Evolutionary conservation across 2,329 filamentous ascomycete genomes (phyloP).

Genomic region (Nothomitra cinnamomea): DNA sequence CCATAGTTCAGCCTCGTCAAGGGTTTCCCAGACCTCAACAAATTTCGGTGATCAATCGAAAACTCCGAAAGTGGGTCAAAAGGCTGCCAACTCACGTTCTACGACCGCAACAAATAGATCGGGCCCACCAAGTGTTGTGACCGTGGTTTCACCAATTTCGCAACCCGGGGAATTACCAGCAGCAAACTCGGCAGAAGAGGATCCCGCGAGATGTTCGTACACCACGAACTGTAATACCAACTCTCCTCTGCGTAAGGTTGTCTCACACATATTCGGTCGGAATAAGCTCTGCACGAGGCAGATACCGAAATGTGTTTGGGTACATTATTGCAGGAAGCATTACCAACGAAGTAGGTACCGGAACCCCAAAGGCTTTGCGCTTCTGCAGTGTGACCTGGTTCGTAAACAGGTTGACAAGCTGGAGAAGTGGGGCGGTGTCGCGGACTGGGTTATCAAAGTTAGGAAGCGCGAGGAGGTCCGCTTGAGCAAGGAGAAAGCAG

Average conservation of each 20-base stretch:
- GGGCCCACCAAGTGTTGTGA: background rate
- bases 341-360: constrained; percentile 63
- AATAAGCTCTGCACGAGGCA: constrained; percentile 62
- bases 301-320: constrained; percentile 55
- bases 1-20: background rate
- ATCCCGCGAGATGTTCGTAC: constrained; percentile 4
- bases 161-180: background rate
- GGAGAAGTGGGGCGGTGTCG: constrained; percentile 40
- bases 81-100: background rate
- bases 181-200: background rate
- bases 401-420: constrained; percentile 44
- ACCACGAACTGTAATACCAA: constrained; percentile 5
- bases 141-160: background rate
- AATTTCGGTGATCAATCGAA: background rate
- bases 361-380: constrained; percentile 31
- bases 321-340: constrained; percentile 64
- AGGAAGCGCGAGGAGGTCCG: constrained; percentile 38
- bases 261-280: constrained; percentile 67
- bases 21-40: background rate
- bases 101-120: background rate
- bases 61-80: background rate
- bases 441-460: constrained; percentile 45
- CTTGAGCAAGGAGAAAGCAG: constrained; percentile 4
- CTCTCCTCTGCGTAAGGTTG: constrained; percentile 47
- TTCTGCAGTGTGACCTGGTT: constrained; percentile 45